Percentiles rank a stretch among this genome's conserved stretches.
These are phyloP conservation scores for Talaromyces sp. DNA, from an alignment of 2,329 filamentous ascomycete species.

Conservation along the genomic window DNA sequence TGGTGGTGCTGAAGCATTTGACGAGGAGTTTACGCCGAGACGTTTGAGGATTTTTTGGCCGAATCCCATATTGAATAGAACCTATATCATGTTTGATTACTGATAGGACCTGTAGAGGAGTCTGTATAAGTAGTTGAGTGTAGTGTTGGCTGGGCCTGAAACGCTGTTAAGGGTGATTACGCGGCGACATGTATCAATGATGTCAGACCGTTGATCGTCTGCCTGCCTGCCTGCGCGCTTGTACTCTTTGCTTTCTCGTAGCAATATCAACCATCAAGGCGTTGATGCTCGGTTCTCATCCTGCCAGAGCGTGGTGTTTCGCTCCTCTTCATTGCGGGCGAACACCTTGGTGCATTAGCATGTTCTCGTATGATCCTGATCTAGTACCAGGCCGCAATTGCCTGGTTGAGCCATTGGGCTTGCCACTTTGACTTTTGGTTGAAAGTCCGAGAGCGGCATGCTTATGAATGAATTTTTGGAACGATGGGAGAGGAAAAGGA, in stretches of 20 bases:
- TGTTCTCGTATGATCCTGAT: background rate
- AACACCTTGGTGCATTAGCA: background rate
- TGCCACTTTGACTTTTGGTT: background rate
- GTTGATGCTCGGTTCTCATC: background rate
- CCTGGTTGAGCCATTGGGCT: background rate
- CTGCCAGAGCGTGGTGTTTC: background rate
- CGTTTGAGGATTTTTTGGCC: conserved; percentile 34
- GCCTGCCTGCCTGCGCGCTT: background rate
- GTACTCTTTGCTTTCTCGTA: background rate
- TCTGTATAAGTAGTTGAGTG: background rate
- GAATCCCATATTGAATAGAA: conserved; percentile 16
- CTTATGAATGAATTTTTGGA: background rate
- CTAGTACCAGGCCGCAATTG: background rate
- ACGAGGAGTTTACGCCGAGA: conserved; percentile 20
- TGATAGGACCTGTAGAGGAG: background rate
- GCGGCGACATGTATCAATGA: conserved; percentile 2
- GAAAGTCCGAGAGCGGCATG: background rate
- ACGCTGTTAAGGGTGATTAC: background rate
- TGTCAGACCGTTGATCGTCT: background rate
- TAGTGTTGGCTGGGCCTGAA: background rate
- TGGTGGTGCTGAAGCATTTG: background rate
- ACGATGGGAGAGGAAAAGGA: background rate
- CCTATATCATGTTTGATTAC: background rate
- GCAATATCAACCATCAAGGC: background rate
- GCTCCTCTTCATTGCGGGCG: background rate